Evolutionary conservation across 2,329 filamentous ascomycete genomes (phyloP).

Genomic region (Berkeleyomyces basicola): DNA sequence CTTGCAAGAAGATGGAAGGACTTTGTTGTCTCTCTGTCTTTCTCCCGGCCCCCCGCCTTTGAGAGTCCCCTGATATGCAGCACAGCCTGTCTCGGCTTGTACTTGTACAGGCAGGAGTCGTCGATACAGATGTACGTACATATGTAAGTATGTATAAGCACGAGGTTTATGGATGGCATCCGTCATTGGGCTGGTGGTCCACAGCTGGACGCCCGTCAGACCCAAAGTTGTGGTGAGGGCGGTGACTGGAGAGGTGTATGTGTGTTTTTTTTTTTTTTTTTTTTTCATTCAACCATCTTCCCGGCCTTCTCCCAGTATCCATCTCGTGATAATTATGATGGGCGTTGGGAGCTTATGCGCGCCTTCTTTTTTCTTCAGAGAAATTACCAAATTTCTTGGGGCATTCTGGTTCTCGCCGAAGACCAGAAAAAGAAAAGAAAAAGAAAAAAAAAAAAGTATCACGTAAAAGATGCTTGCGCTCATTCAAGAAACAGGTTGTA

Average conservation of each 20-base stretch:
- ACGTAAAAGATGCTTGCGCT: too few relatives aligned
- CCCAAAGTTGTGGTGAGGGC: background rate
- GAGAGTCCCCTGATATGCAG: background rate
- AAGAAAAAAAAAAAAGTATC: too few relatives aligned
- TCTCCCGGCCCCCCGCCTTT: background rate
- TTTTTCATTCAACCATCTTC: background rate
- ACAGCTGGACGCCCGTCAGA: background rate
- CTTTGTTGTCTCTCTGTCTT: too few relatives aligned
- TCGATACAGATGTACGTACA: too few relatives aligned
- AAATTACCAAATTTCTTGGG: too few relatives aligned
- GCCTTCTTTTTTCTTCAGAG: background rate
- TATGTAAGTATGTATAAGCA: background rate
- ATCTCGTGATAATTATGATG: background rate
- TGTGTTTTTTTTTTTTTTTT: background rate
- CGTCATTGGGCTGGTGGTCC: background rate
- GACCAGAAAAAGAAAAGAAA: background rate
- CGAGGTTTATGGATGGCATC: background rate
- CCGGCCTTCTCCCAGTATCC: too few relatives aligned
- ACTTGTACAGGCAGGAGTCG: too few relatives aligned
- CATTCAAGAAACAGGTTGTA: background rate
- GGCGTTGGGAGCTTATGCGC: background rate
- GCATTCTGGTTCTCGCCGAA: too few relatives aligned
- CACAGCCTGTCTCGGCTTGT: background rate
- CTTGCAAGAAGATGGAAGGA: too few relatives aligned
- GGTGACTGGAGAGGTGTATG: background rate